Base-by-base conservation (phyloP, 1,284 basidiomycete genomes). In the Marasmius fiardii region DNA sequence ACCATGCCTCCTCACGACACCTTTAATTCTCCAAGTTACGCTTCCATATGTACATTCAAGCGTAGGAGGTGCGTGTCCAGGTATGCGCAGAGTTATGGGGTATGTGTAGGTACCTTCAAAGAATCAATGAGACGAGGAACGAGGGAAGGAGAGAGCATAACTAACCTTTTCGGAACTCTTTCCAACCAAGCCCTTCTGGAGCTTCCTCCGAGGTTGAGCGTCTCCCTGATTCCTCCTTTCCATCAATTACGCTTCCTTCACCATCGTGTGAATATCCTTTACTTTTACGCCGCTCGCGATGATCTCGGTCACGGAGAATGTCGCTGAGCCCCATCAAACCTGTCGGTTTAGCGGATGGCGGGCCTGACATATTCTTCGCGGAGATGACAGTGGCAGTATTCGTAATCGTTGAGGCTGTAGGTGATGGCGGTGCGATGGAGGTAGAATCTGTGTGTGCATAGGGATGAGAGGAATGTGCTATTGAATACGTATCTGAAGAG, bases 71-170 rank as follows among this genome's bases (percentile, higher is more conserved):
- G 90, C 80, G 57, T 84, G 82, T 3, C 85, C 78, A 0, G 95
- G 93, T 49, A 99, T 85, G 3, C 87, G 79, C 69, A 98, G 93
- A 18, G 91, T 92, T 64, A 99, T 92, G 1, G 95, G 95, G 69
- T 95, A 99, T 43, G 90, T 94, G 70, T 98, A 98, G 4, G 86
- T 89, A n/a, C 93, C 93, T 91, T 23, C 53, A 52, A 23, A 34
- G 41, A 50, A 41, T 34, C 33, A 55, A 10, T 58, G 37, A 47
- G 48, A 24, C 12, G 18, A 50, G 10, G 33, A 33, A 39, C 8
- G 45, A 23, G 26, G 23, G 23, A 23, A 14, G 21, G 14, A 50
- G 23, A 3, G 70, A 77, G n/a, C 39, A 41, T 20, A 18, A n/a
- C 39, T 44, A 56, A 90, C 94, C 94, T 75, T 91, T 88, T 62